Evolutionary conservation across 768 basidiomycete genomes (phyloP).

Genomic region (Candolleomyces efflorescens): DNA sequence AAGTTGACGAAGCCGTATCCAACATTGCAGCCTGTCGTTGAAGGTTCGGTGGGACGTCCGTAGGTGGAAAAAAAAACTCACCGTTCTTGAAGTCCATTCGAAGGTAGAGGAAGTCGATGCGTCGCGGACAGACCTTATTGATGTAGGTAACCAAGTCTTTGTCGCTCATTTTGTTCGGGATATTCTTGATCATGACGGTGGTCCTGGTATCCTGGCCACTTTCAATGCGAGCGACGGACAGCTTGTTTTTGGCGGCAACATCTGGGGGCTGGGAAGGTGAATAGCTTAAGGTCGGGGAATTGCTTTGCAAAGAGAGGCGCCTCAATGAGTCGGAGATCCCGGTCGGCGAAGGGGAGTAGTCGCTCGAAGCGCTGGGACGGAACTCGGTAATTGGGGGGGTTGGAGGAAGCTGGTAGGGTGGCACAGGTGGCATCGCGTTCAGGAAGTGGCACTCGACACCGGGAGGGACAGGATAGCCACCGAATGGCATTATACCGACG

Average conservation of each 20-base stretch:
- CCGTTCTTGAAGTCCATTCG: slow-evolving; percentile 85
- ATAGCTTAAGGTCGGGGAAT: slow-evolving; percentile 15
- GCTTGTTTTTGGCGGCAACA: slow-evolving; percentile 33
- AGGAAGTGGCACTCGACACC: neutral
- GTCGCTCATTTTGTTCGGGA: slow-evolving; percentile 89
- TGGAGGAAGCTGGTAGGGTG: neutral
- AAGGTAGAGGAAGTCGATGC: slow-evolving; percentile 84
- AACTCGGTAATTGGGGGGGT: neutral
- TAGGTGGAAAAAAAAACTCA: slow-evolving; percentile 25
- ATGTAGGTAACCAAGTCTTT: slow-evolving; percentile 66
- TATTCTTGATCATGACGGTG: slow-evolving; percentile 89
- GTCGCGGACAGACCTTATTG: slow-evolving; percentile 64
- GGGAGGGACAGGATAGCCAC: neutral
- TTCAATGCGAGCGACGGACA: slow-evolving; percentile 72
- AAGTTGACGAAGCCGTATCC: slow-evolving; percentile 91
- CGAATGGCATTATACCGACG: neutral
- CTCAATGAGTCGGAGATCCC: neutral
- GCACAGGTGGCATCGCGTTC: neutral
- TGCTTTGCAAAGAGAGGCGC: neutral
- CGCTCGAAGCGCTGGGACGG: neutral
- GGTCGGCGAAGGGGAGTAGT: neutral
- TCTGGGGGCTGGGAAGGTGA: slow-evolving; percentile 12
- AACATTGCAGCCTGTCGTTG: slow-evolving; percentile 62
- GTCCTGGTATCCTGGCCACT: slow-evolving; percentile 76
- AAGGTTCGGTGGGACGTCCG: neutral